Evolutionary conservation across 2,329 filamentous ascomycete genomes (phyloP).

Genomic region (Penicillium decumbens): DNA sequence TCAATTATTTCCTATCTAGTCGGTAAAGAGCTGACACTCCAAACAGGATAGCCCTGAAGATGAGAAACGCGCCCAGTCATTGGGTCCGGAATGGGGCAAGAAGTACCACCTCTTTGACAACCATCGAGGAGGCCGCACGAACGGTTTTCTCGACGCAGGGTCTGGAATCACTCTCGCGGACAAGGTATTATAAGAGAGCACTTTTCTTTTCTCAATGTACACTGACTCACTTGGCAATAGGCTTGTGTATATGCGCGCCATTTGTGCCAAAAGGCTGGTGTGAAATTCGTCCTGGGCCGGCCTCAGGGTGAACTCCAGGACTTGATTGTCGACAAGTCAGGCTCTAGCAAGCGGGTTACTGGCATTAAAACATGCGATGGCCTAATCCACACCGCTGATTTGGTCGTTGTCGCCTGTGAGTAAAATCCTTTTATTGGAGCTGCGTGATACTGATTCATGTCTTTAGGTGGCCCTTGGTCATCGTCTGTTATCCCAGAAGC

Average conservation of each 20-base stretch:
- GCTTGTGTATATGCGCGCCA: background rate
- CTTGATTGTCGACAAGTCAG: background rate
- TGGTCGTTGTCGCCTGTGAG: background rate
- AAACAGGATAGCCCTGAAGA: background rate
- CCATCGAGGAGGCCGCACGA: background rate
- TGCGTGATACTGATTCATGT: background rate
- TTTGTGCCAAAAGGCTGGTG: background rate
- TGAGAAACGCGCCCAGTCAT: background rate
- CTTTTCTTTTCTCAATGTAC: background rate
- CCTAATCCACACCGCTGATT: background rate
- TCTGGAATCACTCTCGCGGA: background rate
- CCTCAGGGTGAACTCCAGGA: background rate
- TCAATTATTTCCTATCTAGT: background rate
- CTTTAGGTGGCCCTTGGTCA: background rate
- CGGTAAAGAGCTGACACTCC: background rate
- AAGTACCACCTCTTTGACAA: background rate
- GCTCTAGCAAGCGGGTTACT: background rate
- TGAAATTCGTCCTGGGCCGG: background rate
- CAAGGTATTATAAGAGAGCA: background rate
- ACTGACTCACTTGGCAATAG: background rate
- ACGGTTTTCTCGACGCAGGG: background rate
- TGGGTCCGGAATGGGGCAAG: background rate
- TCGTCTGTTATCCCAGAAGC: slow-evolving; percentile 24
- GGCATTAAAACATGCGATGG: background rate
- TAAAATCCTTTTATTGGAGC: background rate